Conservation (phyloP, 1,139 yeast genomes). For the Blastobotrys arbuscula region DNA sequence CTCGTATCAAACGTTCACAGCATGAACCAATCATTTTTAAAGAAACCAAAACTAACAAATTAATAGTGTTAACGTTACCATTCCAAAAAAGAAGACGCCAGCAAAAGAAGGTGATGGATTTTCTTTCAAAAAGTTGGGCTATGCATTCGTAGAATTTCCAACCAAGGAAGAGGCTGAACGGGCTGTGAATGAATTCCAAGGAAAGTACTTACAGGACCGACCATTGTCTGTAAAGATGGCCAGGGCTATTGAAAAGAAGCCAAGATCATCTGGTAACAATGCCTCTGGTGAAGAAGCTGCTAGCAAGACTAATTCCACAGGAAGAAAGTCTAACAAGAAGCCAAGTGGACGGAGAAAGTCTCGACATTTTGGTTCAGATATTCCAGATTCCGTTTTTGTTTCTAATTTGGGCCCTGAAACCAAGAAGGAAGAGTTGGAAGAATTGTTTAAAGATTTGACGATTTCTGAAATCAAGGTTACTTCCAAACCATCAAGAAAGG, state of each 20-base stretch:
- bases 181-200: conserved; percentile 45
- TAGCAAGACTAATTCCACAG: neutral
- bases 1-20: neutral
- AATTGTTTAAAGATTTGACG: conserved; percentile 23
- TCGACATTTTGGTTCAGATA: conserved; percentile 15
- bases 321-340: neutral
- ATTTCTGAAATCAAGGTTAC: conserved; percentile 23
- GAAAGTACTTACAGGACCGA: conserved; percentile 44
- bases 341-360: conserved; percentile 1
- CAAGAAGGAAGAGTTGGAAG: conserved; percentile 29
- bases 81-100: conserved; percentile 18
- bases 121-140: conserved; percentile 44
- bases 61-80: conserved; percentile 7
- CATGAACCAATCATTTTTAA: neutral
- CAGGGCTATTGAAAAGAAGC: conserved; percentile 25
- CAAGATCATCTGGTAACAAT: neutral
- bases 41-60: neutral
- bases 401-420: conserved; percentile 40
- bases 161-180: conserved; percentile 44
- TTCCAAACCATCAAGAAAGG: conserved; percentile 16
- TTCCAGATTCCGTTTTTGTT: conserved; percentile 47
- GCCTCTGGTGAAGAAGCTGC: conserved; percentile 12
- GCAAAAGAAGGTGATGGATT: conserved; percentile 17
- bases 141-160: conserved; percentile 61
- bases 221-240: conserved; percentile 48